These are phyloP conservation scores for Fimicolochytrium jonesii DNA, from an alignment of 192 early-diverging fungal species.

Conservation along the genomic window DNA sequence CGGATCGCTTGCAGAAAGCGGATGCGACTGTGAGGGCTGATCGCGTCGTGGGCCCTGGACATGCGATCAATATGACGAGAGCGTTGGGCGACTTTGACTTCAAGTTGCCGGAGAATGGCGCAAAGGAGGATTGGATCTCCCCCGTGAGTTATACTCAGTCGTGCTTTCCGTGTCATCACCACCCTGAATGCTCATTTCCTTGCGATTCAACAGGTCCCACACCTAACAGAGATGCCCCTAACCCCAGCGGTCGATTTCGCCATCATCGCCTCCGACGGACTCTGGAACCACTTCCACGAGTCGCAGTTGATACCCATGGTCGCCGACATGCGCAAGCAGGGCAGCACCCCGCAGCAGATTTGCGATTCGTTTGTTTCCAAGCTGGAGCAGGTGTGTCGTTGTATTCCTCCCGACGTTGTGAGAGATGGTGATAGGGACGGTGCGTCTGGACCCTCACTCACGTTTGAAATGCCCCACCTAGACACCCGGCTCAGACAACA, in stretches of 20 bases:
- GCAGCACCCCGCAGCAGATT: conserved; percentile 18
- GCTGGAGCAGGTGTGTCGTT: conserved; percentile 11
- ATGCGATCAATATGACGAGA: conserved; percentile 28
- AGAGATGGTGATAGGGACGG: not conserved
- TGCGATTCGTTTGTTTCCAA: conserved; percentile 5
- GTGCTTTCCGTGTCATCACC: not conserved
- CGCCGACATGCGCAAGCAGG: conserved; percentile 19
- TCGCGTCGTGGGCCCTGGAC: conserved; percentile 18
- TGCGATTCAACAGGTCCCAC: conserved; percentile 12
- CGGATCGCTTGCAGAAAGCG: conserved; percentile 16
- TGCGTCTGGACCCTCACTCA: not conserved
- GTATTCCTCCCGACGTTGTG: not conserved
- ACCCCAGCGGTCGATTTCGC: conserved; percentile 13
- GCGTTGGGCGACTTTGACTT: conserved; percentile 31
- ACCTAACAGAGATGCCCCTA: conserved; percentile 1
- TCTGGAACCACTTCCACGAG: conserved; percentile 18
- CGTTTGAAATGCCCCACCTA: not conserved
- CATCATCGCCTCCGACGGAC: conserved; percentile 24
- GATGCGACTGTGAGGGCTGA: conserved; percentile 16
- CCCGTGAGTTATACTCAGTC: conserved; percentile 20
- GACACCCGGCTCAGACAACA: conserved; percentile 17
- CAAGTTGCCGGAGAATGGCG: conserved; percentile 21
- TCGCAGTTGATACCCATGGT: conserved; percentile 15
- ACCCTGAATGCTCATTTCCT: too few relatives aligned
- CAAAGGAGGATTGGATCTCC: conserved; percentile 23